phyloP scores from a whole-genome alignment of 176 grass and related monocot genomes.

The Avena sativa region DNA sequence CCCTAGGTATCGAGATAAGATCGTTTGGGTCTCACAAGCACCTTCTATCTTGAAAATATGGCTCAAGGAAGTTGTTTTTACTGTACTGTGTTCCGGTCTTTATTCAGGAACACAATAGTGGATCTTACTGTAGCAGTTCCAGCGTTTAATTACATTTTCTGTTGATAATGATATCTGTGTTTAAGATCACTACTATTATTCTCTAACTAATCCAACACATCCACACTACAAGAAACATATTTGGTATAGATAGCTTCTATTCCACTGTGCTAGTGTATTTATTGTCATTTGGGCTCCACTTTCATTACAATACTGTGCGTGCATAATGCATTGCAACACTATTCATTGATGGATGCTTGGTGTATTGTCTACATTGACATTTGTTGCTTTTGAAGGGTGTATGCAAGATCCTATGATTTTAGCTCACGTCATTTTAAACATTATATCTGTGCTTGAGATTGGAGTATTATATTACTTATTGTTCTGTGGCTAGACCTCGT shows the following conservation, averaged over 20 bases:
- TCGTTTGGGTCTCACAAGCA: background rate
- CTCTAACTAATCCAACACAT: background rate
- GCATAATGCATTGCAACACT: background rate
- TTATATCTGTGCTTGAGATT: background rate
- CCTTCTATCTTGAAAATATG: background rate
- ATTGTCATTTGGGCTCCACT: conserved; percentile 11
- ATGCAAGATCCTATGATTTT: background rate
- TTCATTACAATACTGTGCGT: background rate
- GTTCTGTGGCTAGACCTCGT: background rate
- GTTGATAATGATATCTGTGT: conserved; percentile 17
- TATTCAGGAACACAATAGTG: background rate
- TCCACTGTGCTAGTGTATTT: background rate
- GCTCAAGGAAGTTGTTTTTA: background rate
- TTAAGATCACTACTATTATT: background rate
- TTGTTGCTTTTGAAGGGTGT: conserved; percentile 6
- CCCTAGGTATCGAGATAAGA: conserved; percentile 6
- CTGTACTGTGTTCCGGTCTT: background rate
- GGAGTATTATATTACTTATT: conserved; percentile 19
- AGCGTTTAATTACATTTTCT: background rate
- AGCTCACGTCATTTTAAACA: background rate
- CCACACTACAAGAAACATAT: background rate
- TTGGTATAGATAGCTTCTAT: conserved; percentile 1
- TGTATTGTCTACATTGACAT: background rate
- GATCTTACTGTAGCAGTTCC: background rate
- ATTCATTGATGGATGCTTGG: background rate